Evolutionary conservation across 2,329 filamentous ascomycete genomes (phyloP), one percentile per base, ranked within the genome.

Genomic region (Aspergillus sergii): DNA sequence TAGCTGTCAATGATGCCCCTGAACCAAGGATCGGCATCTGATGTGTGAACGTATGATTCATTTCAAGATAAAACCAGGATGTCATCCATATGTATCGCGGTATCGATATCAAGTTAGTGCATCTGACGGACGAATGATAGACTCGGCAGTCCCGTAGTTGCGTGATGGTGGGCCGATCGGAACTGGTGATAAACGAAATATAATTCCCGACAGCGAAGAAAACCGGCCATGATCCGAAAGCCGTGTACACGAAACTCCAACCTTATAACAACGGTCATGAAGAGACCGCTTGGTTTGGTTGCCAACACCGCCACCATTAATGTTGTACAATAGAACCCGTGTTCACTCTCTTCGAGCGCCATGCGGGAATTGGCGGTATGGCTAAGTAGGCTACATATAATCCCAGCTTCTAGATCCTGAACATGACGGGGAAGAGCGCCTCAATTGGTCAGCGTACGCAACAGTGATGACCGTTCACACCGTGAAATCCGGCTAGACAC

Each of bases 141-240:
- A 60, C 46, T 54, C 58, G 58, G 58, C 34, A 55, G 50, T 39
- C 26, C 58, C 50, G 41, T 55, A 53, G 58, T 60, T 55, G 36
- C 48, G 19, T 58, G 56, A 55, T 55, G 56, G 43, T 58, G 43
- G 56, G 43, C 30, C 30, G 43, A 48, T 39, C 39, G 56, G 41
- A 51, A 32, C 48, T 32, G 48, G 28, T 51, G 48, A 51, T 51
- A 51, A 46, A 46, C 30, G 14, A n/a, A 51, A 39, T 55, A 55
- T 55, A 36, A 14, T 55, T 51, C 51, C 51, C 51, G 51, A 28
- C 32, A 55, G 51, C 51, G 23, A 16, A 10, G 16, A 36, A 54
- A 39, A 55, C 34, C 23, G 39, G 51, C 32, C 34, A 34, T 55
- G 51, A 41, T 26, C 51, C 51, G 51, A 54, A 54, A n/a, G 32